These are phyloP conservation scores for Syncephalis fuscata DNA, from an alignment of 371 early-diverging fungal species.

Conservation along the genomic window DNA sequence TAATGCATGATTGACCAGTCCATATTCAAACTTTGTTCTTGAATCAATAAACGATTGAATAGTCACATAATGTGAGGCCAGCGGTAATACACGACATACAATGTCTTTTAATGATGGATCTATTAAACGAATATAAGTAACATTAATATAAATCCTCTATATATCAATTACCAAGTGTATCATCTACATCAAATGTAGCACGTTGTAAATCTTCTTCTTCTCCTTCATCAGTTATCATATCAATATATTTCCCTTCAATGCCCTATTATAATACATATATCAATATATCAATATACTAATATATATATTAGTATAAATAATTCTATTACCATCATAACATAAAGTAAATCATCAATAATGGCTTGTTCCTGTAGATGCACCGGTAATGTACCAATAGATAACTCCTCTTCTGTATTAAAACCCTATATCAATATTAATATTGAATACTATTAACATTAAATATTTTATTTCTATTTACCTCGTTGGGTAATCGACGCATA, in stretches of 20 bases:
- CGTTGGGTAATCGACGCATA: neutral
- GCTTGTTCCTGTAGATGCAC: slow-evolving; percentile 50
- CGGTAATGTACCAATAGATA: too few relatives aligned
- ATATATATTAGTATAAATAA: neutral
- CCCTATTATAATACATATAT: slow-evolving; percentile 28
- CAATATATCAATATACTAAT: neutral
- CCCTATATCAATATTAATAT: too few relatives aligned
- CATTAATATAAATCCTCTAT: slow-evolving; percentile 20
- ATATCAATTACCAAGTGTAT: slow-evolving; percentile 22
- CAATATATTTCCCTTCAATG: slow-evolving; percentile 62
- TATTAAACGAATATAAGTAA: slow-evolving; percentile 26
- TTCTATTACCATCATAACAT: slow-evolving; percentile 53
- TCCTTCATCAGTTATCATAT: slow-evolving; percentile 16
- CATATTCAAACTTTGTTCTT: slow-evolving; percentile 60
- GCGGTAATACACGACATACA: slow-evolving; percentile 52
- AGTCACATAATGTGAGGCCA: slow-evolving; percentile 51
- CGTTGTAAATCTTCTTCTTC: slow-evolving; percentile 13
- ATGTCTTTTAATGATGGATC: slow-evolving; percentile 64
- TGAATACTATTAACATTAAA: slow-evolving; percentile 7
- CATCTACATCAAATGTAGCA: slow-evolving; percentile 23
- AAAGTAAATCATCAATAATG: slow-evolving; percentile 75
- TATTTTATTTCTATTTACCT: neutral
- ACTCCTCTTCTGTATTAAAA: too few relatives aligned
- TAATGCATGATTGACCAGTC: slow-evolving; percentile 80
- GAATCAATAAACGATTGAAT: slow-evolving; percentile 55